Evolutionary conservation across 2,329 filamentous ascomycete species (phyloP), one percentile per base, ranked within the genome.

Genomic region (Dissoconium aciculare): DNA sequence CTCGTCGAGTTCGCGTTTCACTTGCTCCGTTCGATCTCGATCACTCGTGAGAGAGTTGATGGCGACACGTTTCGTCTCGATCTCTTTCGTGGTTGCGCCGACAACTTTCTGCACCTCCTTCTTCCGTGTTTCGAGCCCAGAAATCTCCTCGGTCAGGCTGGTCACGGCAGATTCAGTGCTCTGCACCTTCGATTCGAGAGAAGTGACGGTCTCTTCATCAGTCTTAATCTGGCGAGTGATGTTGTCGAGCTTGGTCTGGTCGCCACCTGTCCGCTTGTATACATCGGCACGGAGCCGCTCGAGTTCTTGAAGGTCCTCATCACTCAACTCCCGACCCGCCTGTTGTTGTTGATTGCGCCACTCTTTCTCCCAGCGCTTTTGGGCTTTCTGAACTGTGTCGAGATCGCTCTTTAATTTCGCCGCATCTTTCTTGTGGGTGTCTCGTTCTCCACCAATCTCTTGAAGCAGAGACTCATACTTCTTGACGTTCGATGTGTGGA

Each of bases 151-250:
- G 38, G 82, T 72, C 4, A 89, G 63, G 41, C 78, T 83, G 38
- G 80, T 71, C 9, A 81, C 66, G 19, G 78, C 71, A 45, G 74
- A 76, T 40, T 89, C 68, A 11, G 77, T 73, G 32, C 68, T 74
- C 41, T 93, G 83, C 17, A 94, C 76, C 52, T 84, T 93, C 49
- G 81, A 80, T 55, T 80, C 85, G 39, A 95, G 64, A 40, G 79
- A 93, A 48, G 81, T 87, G 37, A 87, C 79, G 0, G 84, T 89
- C 36, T 91, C 84, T 39, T 87, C 78, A 47, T 95, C 85, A 0
- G 83, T 89, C 57, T 87, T 93, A 38, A 83, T 67, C 50, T 94
- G 83, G 13, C 85, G 82, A 34, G 74, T 70, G n/a, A 94, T 69
- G 40, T 84, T 82, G 55, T 91, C 81, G 23, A 93, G 67, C 43